Percentiles rank a stretch among this genome's conserved stretches.
These are phyloP conservation scores for Aegilops bicornis DNA, from an alignment of 176 grass and related monocot genomes.

Conservation along the genomic window DNA sequence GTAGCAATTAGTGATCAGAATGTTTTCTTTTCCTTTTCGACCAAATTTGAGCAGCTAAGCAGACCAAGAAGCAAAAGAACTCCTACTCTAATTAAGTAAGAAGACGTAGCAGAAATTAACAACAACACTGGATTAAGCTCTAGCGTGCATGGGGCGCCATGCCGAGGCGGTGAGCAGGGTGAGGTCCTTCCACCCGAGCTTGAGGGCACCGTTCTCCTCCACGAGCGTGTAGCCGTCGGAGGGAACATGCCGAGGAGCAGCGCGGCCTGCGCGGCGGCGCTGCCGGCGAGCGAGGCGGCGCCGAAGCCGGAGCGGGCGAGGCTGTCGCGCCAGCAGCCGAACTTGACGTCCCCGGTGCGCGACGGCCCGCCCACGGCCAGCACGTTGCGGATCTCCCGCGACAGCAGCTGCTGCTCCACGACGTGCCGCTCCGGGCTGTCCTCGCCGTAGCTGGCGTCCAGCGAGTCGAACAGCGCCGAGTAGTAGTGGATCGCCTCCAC, in stretches of 20 bases:
- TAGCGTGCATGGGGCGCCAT: slow-evolving; percentile 73
- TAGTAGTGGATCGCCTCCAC: slow-evolving; percentile 99
- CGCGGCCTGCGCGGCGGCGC: slow-evolving; percentile 80
- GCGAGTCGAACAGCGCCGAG: slow-evolving; percentile 92
- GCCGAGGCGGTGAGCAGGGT: slow-evolving; percentile 91
- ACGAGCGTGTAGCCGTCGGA: slow-evolving; percentile 91
- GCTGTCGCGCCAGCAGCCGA: slow-evolving; percentile 91
- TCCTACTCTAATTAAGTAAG: slow-evolving; percentile 20
- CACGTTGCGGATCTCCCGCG: slow-evolving; percentile 94
- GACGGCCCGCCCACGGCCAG: slow-evolving; percentile 86
- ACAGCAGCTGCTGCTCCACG: slow-evolving; percentile 96
- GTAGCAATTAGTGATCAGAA: slow-evolving; percentile 41
- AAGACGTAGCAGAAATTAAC: background rate
- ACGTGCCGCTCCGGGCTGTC: slow-evolving; percentile 87
- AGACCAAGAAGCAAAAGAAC: slow-evolving; percentile 30
- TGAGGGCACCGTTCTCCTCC: slow-evolving; percentile 84
- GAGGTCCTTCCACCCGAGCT: slow-evolving; percentile 97
- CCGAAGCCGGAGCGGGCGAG: slow-evolving; percentile 78
- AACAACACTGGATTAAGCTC: background rate
- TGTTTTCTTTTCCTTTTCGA: slow-evolving; percentile 20
- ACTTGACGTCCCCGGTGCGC: slow-evolving; percentile 80
- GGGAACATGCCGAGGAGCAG: slow-evolving; percentile 98
- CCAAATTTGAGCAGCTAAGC: slow-evolving; percentile 30
- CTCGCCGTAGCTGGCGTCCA: slow-evolving; percentile 94
- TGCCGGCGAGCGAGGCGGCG: slow-evolving; percentile 72